Evolutionary conservation across 2,329 filamentous ascomycete genomes (phyloP), one percentile per base, ranked within the genome.

Genomic region (Pseudogymnoascus sp.): DNA sequence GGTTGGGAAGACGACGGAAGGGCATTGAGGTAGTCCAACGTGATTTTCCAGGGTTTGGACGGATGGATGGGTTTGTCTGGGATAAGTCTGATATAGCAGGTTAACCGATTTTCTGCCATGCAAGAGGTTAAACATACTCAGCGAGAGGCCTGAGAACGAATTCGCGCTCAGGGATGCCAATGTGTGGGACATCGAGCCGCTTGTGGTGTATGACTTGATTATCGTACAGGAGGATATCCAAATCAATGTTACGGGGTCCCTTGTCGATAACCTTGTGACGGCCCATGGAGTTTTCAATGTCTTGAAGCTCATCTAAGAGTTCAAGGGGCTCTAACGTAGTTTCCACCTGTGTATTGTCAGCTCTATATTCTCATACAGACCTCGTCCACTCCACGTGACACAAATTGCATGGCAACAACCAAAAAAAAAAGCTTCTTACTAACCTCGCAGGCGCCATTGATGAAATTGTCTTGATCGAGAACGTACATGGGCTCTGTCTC

Each of bases 401-500:
- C 59, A 8, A 18, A 7, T 60, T 40, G 14, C 11, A 45, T 16
- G 11, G 1, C 33, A 60, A 14, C 59, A 45, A 23, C 33, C 9
- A 33, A 16, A 18, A 58, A 14, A 58, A 18, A 52, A 7, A 55
- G 31, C 6, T 16, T 14, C 5, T 31, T 59, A 79, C 85, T 73
- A 75, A 96, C 92, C 86, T 96, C 90, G 74, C 91, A 96, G 63
- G 88, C 93, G 18, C 92, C 95, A 73, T 99, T 99, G 58, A 97
- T 79, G 72, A 99, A 99, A 31, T 85, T 84, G 66, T 87, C 87
- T 74, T 99, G 95, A 66, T 97, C 89, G 66, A 89, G 79, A 66
- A 97, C 89, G 75, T 99, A 99, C 95, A 99, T 99, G 21, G 95
- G 91, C 69, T 91, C 87, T 3, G 93, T 99, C 78, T 97, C 92